Conservation (phyloP, 2,329 filamentous ascomycete genomes). For the Dothistroma pini region DNA sequence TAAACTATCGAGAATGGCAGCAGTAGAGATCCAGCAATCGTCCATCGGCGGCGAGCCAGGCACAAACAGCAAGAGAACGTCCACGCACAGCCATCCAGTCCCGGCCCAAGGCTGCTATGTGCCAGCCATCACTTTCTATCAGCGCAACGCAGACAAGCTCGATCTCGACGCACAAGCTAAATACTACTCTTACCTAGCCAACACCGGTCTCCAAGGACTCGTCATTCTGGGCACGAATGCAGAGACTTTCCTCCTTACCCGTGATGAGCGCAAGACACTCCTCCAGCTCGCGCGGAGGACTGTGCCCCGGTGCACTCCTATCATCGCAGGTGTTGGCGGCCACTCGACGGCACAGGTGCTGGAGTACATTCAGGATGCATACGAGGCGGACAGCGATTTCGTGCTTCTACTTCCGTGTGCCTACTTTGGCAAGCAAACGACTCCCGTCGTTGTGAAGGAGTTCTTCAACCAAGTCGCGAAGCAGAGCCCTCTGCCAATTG, state of each 20-base stretch:
- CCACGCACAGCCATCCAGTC: constrained; percentile 1
- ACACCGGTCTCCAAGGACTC: constrained; percentile 36
- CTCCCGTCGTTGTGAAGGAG: constrained; percentile 52
- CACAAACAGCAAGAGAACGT: background rate
- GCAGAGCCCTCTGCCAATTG: constrained; percentile 52
- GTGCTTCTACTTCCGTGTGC: constrained; percentile 59
- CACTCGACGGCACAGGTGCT: constrained; percentile 63
- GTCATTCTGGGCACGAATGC: constrained; percentile 43
- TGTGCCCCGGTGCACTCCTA: constrained; percentile 52
- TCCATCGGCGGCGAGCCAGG: background rate
- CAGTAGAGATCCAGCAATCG: background rate
- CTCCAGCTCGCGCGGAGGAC: constrained; percentile 54
- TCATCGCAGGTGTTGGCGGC: constrained; percentile 62
- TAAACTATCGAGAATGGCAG: background rate
- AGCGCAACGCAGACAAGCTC: constrained; percentile 32
- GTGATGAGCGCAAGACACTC: constrained; percentile 52
- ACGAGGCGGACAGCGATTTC: constrained; percentile 59
- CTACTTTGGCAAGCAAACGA: constrained; percentile 63
- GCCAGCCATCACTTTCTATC: constrained; percentile 41
- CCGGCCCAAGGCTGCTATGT: constrained; percentile 10
- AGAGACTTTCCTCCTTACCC: constrained; percentile 41
- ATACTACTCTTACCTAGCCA: constrained; percentile 40
- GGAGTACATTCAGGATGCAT: constrained; percentile 57
- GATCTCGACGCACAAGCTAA: constrained; percentile 37
- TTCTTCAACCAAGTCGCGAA: constrained; percentile 59